Percentiles rank a stretch among this genome's conserved stretches.
phyloP scores from a whole-genome alignment of 176 grass and related monocot species.

The Carex kokanica region DNA sequence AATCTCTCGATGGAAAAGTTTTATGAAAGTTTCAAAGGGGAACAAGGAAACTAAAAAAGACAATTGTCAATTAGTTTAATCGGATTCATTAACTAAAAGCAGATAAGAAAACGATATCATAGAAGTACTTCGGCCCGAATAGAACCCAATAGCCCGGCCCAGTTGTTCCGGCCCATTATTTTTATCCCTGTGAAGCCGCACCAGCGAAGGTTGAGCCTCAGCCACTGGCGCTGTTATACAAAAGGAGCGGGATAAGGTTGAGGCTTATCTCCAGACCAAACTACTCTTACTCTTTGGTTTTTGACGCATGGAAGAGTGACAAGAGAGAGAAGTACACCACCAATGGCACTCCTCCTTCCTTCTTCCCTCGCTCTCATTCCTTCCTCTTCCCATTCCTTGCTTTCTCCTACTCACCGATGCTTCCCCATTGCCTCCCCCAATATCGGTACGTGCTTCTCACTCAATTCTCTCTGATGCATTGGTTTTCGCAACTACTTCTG shows the following conservation, averaged over 20 bases:
- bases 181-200: not conserved
- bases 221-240: slow-evolving; percentile 8
- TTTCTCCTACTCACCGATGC: slow-evolving; percentile 6
- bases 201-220: not conserved
- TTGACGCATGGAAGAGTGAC: not conserved
- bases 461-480: not conserved
- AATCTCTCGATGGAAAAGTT: not conserved
- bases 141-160: not conserved
- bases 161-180: not conserved
- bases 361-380: slow-evolving; percentile 49
- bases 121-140: too few species aligned
- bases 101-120: too few species aligned
- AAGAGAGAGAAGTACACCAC: slow-evolving; percentile 4
- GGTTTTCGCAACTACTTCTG: not conserved
- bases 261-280: slow-evolving; percentile 33
- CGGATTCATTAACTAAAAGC: too few species aligned
- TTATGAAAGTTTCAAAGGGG: not conserved
- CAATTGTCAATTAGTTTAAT: too few species aligned
- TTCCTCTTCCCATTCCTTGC: not conserved
- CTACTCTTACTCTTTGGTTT: not conserved
- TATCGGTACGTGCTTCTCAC: not conserved
- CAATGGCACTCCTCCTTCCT: slow-evolving; percentile 66
- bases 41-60: too few species aligned
- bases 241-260: not conserved
- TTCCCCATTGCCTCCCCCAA: not conserved